Conservation (phyloP, 208 protist species). For the Leishmania tropica region DNA sequence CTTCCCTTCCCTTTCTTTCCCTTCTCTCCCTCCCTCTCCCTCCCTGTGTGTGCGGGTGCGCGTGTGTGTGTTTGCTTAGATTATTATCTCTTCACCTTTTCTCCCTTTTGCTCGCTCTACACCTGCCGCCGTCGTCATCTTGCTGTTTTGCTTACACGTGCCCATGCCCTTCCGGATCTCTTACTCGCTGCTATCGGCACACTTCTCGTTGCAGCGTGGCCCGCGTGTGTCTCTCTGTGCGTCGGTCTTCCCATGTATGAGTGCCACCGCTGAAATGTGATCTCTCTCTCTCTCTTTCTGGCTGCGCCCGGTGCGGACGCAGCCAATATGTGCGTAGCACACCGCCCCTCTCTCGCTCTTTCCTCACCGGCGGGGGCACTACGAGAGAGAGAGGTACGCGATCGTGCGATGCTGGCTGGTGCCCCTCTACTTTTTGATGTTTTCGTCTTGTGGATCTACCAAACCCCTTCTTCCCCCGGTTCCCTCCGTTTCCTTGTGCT, state of each 20-base stretch:
- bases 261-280: not conserved
- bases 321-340: not conserved
- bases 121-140: not conserved
- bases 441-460: not conserved
- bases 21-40: not conserved
- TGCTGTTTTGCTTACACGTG: not conserved
- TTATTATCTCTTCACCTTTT: constrained; percentile 8
- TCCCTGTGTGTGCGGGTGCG: no score
- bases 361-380: not conserved
- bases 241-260: not conserved
- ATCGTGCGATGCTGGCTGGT: not conserved
- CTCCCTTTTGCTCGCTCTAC: not conserved
- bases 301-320: not conserved
- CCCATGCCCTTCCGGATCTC: constrained; percentile 1
- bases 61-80: not conserved
- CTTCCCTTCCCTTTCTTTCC: no score
- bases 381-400: not conserved
- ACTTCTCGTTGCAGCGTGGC: not conserved
- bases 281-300: not conserved
- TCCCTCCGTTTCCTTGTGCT: not conserved
- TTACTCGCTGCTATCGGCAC: constrained; percentile 6
- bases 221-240: not conserved
- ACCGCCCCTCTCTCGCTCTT: not conserved
- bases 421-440: not conserved
- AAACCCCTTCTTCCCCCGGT: not conserved